Conservation (phyloP, 345 rosid genomes). For the Erucastrum elatum region DNA sequence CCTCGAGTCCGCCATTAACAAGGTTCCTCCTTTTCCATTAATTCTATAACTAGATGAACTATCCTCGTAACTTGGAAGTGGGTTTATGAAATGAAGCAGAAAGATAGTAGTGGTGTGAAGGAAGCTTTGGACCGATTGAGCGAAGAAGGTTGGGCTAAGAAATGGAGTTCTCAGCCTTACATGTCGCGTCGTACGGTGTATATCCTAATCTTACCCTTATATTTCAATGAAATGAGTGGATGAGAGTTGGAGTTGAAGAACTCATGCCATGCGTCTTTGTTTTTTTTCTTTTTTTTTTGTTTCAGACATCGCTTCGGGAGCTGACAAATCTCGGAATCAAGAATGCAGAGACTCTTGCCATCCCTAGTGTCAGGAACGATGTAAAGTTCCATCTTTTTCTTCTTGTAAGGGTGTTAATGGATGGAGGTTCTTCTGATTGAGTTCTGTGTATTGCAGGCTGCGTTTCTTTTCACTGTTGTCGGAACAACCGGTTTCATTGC, state of each 20-base stretch:
- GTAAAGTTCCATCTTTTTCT: conserved; percentile 27
- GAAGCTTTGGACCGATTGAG: conserved; percentile 72
- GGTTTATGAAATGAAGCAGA: conserved; percentile 45
- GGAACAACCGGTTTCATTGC: conserved; percentile 79
- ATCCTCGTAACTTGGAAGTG: neutral
- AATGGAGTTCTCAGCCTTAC: conserved; percentile 93
- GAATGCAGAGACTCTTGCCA: conserved; percentile 88
- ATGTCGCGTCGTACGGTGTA: conserved; percentile 92
- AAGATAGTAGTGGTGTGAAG: conserved; percentile 79
- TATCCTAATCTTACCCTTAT: conserved; percentile 30
- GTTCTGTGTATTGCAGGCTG: conserved; percentile 70
- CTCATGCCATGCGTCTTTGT: neutral
- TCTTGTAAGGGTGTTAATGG: conserved; percentile 1
- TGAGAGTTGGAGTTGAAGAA: neutral
- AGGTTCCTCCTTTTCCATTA: conserved; percentile 42
- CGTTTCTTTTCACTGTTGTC: conserved; percentile 89
- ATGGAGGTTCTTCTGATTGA: conserved; percentile 31
- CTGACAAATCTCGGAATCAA: conserved; percentile 76
- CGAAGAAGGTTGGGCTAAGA: conserved; percentile 85
- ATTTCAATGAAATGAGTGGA: neutral
- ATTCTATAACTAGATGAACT: neutral
- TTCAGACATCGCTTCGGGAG: conserved; percentile 82
- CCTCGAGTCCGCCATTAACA: conserved; percentile 69
- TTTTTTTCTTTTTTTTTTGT: neutral
- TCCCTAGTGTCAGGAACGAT: conserved; percentile 95